A percentile compares a stretch with the other conserved stretches of the same genome.
These are phyloP conservation scores for Avicennia marina DNA, from an alignment of 257 asterid genomes.

Conservation along the genomic window DNA sequence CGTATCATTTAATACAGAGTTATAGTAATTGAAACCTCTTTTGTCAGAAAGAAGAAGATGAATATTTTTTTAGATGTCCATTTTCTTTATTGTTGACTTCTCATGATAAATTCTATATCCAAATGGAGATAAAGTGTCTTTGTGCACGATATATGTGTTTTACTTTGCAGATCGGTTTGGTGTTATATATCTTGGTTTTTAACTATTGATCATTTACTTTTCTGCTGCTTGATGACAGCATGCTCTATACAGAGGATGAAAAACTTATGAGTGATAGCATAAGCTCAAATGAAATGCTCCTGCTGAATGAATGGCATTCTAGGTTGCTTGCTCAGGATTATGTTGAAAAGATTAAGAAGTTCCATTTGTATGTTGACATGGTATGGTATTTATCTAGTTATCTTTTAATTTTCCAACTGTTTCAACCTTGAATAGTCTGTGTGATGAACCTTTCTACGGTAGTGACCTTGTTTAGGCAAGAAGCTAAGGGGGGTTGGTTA, in stretches of 20 bases:
- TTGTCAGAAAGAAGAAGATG: too few species aligned
- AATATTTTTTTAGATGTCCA: too few species aligned
- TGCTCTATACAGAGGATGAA: conserved; percentile 12
- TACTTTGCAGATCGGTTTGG: not conserved
- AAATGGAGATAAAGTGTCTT: not conserved
- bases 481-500: not conserved
- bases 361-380: conserved; percentile 26
- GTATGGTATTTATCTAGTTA: conserved; percentile 12
- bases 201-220: conserved; percentile 2
- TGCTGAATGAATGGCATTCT: conserved; percentile 10
- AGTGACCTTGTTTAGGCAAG: too few species aligned
- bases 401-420: not conserved
- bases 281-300: conserved; percentile 7
- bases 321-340: conserved; percentile 22
- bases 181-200: not conserved
- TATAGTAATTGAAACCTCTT: too few species aligned
- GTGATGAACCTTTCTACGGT: not conserved
- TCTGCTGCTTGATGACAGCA: conserved; percentile 23
- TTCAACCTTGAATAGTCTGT: not conserved
- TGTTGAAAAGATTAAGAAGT: conserved; percentile 26
- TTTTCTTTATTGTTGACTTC: too few species aligned
- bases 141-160: not conserved
- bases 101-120: too few species aligned
- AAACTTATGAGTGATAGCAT: conserved; percentile 4
- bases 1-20: too few species aligned